A percentile compares a stretch with the other conserved stretches of the same genome.
Conservation (phyloP, 768 basidiomycete species). For the Hebeloma cylindrosporum region DNA sequence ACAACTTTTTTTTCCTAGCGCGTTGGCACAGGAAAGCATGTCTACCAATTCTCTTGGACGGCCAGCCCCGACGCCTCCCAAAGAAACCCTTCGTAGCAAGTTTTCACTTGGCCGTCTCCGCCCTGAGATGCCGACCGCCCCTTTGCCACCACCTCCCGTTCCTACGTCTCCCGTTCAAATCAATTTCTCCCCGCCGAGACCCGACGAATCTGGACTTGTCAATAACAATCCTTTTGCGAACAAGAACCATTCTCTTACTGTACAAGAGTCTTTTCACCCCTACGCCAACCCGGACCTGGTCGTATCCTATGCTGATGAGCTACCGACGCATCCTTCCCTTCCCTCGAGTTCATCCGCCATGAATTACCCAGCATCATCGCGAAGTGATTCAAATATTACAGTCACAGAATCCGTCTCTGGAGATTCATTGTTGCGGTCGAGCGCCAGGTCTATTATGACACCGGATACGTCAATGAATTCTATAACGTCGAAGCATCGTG, state of each 20-base stretch:
- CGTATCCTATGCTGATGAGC: slow-evolving; percentile 35
- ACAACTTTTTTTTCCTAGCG: slow-evolving; percentile 33
- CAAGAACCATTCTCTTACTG: slow-evolving; percentile 11
- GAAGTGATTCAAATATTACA: slow-evolving; percentile 54
- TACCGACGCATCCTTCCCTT: slow-evolving; percentile 27
- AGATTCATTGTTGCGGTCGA: slow-evolving; percentile 32
- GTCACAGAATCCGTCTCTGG: slow-evolving; percentile 42
- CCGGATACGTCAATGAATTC: slow-evolving; percentile 37
- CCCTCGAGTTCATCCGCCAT: too few relatives aligned
- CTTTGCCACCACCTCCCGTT: slow-evolving; percentile 33
- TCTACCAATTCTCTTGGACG: slow-evolving; percentile 54
- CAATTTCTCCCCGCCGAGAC: slow-evolving; percentile 4
- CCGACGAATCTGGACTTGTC: slow-evolving; percentile 14
- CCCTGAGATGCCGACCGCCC: slow-evolving; percentile 32
- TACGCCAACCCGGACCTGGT: slow-evolving; percentile 80
- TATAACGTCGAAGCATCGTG: slow-evolving; percentile 26
- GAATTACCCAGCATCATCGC: slow-evolving; percentile 28
- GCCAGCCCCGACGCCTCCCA: slow-evolving; percentile 27
- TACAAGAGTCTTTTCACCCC: slow-evolving; percentile 57
- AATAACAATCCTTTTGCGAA: slow-evolving; percentile 18
- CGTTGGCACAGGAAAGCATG: slow-evolving; percentile 59
- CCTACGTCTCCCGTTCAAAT: slow-evolving; percentile 16
- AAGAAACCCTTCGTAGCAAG: slow-evolving; percentile 41
- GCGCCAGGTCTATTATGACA: slow-evolving; percentile 32
- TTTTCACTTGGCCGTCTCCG: slow-evolving; percentile 42